phyloP scores from a whole-genome alignment of 345 rosid species.

The Boechera retrofracta region DNA sequence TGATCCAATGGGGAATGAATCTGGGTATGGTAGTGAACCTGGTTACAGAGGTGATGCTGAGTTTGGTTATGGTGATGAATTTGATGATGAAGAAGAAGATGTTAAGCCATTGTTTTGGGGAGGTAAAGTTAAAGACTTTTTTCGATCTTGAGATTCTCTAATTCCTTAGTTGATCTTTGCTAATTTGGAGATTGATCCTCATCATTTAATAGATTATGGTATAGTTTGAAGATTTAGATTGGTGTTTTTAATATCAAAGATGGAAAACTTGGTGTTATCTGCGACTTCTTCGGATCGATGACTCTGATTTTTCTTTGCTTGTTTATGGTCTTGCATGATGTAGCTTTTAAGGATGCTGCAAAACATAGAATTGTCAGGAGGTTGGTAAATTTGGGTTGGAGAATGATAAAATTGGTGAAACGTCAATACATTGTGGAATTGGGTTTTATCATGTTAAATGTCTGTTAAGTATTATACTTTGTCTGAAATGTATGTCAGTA shows the following conservation, averaged over 20 bases:
- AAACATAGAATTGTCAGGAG: background rate
- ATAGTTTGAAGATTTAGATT: background rate
- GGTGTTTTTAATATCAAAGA: background rate
- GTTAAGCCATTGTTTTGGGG: constrained; percentile 83
- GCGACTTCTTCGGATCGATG: background rate
- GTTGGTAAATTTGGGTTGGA: background rate
- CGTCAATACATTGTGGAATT: constrained; percentile 1
- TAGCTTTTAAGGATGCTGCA: background rate
- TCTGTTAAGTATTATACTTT: background rate
- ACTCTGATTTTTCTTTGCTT: background rate
- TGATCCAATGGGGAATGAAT: constrained; percentile 74
- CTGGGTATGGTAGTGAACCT: constrained; percentile 96
- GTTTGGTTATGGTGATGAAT: constrained; percentile 91
- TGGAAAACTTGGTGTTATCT: constrained; percentile 10
- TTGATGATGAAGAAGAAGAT: constrained; percentile 97
- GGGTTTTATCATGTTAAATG: constrained; percentile 6
- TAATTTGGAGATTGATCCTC: background rate
- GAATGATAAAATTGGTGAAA: constrained; percentile 1
- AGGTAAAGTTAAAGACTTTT: constrained; percentile 46
- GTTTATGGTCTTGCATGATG: constrained; percentile 1
- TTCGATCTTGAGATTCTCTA: background rate
- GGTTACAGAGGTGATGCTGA: constrained; percentile 98
- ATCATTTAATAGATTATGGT: background rate
- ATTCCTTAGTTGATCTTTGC: too few species aligned
- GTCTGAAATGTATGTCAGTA: background rate